Evolutionary conservation across 371 early-diverging fungal genomes (phyloP), one percentile per base, ranked within the genome.

Genomic region (Lichtheimia ornata): DNA sequence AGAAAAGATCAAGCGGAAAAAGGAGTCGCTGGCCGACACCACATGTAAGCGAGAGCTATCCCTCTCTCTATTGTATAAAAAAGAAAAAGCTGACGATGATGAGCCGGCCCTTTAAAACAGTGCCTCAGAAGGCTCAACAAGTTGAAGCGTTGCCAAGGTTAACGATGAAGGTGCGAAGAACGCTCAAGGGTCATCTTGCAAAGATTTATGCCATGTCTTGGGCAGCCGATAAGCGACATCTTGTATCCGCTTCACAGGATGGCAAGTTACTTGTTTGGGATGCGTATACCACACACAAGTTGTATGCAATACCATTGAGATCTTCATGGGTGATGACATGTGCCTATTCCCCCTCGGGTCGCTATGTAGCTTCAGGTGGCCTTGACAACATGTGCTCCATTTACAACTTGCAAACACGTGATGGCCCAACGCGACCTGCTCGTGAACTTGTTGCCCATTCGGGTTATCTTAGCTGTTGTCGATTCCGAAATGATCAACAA

Each of bases 301-400:
- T 96, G 43, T 93, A 94, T 70, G 98, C 98, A 30, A 97, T 99
- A 70, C 97, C 98, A 15, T 77, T 99, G 55, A 90, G 95, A 24
- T 97, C 98, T 0, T 95, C 97, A 7, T 99, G 99, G 99, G 99
- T 99, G 58, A 99, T 99, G 99, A 97, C 98, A 30, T 97, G 97
- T 69, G 98, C 99, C 0, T 99, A 96, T 70, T 92, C 97, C 17
- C 98, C 98, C 5, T 94, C 94, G n/a, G 97, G 98, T 15, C 91
- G 91, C 74, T 92, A 90, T 74, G 98, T 99, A n/a, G 99, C 99
- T 47, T 99, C 97, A 71, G 99, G 99, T 67, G 99, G 99, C 70
- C 86, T 98, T 40, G 99, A 98, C 79, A 98, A 98, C 73, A 88
- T 97, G 65, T 97, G 98, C 77, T 95, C 96, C 13, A 91, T 99